phyloP scores from a whole-genome alignment of 352 stramenopile genomes.

The Phytopythium montanum region DNA sequence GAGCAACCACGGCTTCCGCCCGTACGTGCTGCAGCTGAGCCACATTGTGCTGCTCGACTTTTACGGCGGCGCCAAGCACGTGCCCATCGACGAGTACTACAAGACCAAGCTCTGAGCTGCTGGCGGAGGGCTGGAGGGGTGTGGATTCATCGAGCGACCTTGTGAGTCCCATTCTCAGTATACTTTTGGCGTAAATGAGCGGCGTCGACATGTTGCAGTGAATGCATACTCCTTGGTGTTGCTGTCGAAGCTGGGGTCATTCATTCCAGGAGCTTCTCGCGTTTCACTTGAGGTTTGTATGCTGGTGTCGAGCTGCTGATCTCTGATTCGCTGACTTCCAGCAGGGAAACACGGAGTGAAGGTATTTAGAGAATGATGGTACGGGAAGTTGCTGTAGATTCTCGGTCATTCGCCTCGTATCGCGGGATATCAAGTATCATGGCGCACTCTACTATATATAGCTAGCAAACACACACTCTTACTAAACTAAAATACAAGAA shows the following conservation, averaged over 20 bases:
- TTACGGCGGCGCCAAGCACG: constrained; percentile 67
- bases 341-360: constrained; percentile 21
- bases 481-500: neutral
- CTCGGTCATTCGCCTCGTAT: neutral
- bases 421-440: neutral
- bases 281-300: too few relatives aligned
- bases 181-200: too few relatives aligned
- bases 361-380: constrained; percentile 49
- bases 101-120: constrained; percentile 26
- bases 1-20: constrained; percentile 45
- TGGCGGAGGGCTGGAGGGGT: too few relatives aligned
- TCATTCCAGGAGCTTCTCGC: too few relatives aligned
- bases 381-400: constrained; percentile 43
- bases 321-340: neutral
- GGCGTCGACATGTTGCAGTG: neutral
- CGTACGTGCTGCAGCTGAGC: constrained; percentile 53
- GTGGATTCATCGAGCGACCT: too few relatives aligned
- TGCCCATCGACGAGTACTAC: constrained; percentile 66
- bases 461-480: neutral
- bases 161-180: too few relatives aligned
- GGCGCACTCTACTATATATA: too few relatives aligned
- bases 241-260: too few relatives aligned
- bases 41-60: constrained; percentile 67
- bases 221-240: too few relatives aligned
- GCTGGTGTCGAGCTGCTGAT: too few relatives aligned